Evolutionary conservation across 1,284 basidiomycete genomes (phyloP).

Genomic region (Mycocalia duriaeana): DNA sequence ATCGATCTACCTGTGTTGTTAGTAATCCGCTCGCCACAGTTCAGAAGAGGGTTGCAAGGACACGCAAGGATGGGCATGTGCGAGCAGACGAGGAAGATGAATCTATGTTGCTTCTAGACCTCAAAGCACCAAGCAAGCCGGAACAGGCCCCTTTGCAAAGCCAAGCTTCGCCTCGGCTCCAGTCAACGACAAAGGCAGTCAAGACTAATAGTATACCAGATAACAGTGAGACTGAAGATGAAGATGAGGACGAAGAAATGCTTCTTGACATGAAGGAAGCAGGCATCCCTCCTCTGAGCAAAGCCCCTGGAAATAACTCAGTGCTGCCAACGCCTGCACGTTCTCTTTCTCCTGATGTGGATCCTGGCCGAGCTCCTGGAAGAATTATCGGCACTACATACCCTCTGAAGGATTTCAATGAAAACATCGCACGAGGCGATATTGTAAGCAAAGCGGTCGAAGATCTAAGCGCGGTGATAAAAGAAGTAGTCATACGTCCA

Average conservation of each 20-base stretch:
- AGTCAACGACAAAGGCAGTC: slow-evolving; percentile 17
- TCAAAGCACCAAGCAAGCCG: slow-evolving; percentile 30
- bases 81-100: slow-evolving; percentile 61
- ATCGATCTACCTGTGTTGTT: neutral
- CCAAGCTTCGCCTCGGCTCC: neutral
- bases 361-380: slow-evolving; percentile 52
- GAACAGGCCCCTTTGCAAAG: slow-evolving; percentile 9
- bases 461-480: slow-evolving; percentile 68
- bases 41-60: slow-evolving; percentile 20
- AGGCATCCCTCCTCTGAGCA: slow-evolving; percentile 15
- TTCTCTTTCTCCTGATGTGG: slow-evolving; percentile 43
- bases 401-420: slow-evolving; percentile 73
- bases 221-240: slow-evolving; percentile 47
- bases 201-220: slow-evolving; percentile 22
- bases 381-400: slow-evolving; percentile 69
- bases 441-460: slow-evolving; percentile 79
- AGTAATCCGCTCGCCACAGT: slow-evolving; percentile 12
- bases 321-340: slow-evolving; percentile 46
- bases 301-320: slow-evolving; percentile 12
- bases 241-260: slow-evolving; percentile 24
- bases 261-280: slow-evolving; percentile 23
- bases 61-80: slow-evolving; percentile 24
- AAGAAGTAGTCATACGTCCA: slow-evolving; percentile 63
- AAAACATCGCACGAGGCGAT: slow-evolving; percentile 67
- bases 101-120: slow-evolving; percentile 55